Evolutionary conservation across 2,329 filamentous ascomycete genomes (phyloP), one percentile per base, ranked within the genome.

Genomic region (Verticillium nonalfalfae): DNA sequence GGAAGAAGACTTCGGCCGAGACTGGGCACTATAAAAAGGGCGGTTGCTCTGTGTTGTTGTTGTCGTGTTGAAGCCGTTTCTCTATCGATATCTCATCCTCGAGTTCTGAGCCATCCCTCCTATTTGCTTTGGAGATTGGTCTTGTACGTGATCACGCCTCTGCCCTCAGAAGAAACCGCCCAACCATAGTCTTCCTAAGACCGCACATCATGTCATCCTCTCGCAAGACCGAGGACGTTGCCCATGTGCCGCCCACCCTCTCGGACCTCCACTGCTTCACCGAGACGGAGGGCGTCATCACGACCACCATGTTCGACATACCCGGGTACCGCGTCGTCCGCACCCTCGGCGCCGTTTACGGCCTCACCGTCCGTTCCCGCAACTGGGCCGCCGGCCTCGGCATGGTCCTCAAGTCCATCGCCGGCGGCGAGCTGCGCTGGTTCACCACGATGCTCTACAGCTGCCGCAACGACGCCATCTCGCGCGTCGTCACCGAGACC

Each of bases 281-380:
- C 45, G 85, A 87, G 68, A 87, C 85, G 7, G 79, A 83, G 57
- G 85, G 85, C 40, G 78, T 87, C 60, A 81, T 87, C 65, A 86
- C 83, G 0, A 82, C 82, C 0, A 87, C 85, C 59, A 87, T 86
- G 84, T 85, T 83, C 72, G 84, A 87, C 68, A 73, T 88, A 26
- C 85, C 85, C 0, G 84, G 84, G 7, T 87, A 87, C 72, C 82
- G 80, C 64, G 76, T 87, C 57, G 79, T 81, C 40, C 77, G 77
- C 59, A 81, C 86, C 1, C 79, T 88, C 6, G 85, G 85, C 60
- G 80, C 83, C 7, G 81, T 85, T 35, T 85, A 83, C 71, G 83
- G 83, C 10, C 75, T 85, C 54, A 83, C 80, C 0, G 82, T 85
- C 7, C 81, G 82, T 10, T 81, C 81, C 15, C 81, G 85, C 57